Evolutionary conservation across 768 basidiomycete genomes (phyloP), one percentile per base, ranked within the genome.

Genomic region (Podaxis sp.): DNA sequence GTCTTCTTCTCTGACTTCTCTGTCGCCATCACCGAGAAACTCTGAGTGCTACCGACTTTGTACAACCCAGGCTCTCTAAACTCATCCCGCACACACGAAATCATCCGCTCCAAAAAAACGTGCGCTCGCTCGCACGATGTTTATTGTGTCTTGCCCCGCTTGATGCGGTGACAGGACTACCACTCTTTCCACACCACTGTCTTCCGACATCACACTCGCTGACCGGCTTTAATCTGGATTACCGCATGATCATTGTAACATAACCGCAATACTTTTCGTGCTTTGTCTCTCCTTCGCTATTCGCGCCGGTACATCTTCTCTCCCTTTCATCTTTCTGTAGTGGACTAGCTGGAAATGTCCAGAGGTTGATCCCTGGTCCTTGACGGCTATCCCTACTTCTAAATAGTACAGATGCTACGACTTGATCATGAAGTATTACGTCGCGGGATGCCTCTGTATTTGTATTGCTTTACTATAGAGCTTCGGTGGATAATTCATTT

Each of bases 1-100:
- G 71, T 81, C n/a, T 90, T 77, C 71, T 89, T 90, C 74, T 81
- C 87, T 63, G 88, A 87, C 70, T 87, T 89, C 72, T 86, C 86
- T 6, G 75, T 86, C 58, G 85, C 86, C 40, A 81, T 89, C 68
- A 80, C 78, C 51, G 71, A 85, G 67, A 71, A 57, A 60, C 71
- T 80, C 62, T 81, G 73, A 70, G 65, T 59, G 61, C 58, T 59
- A 37, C 14, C 50, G 50, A 37, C 37, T n/a, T n/a, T n/a, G n/a
- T 25, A 46, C 57, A 55, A 47, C n/a, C 48, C 40, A 11, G 21
- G 44, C 46, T 42, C 37, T 11, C 51, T 36, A 36, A 35, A 14
- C 16, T 35, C n/a, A 28, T 0, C 51, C 21, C 51, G 16, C 27
- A 58, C 36, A 10, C 54, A 27, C 40, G 50, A 60, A 53, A 60